Evolutionary conservation across 1,284 basidiomycete genomes (phyloP), one percentile per base, ranked within the genome.

Genomic region (Xerocomus cyaneibrunnescens): DNA sequence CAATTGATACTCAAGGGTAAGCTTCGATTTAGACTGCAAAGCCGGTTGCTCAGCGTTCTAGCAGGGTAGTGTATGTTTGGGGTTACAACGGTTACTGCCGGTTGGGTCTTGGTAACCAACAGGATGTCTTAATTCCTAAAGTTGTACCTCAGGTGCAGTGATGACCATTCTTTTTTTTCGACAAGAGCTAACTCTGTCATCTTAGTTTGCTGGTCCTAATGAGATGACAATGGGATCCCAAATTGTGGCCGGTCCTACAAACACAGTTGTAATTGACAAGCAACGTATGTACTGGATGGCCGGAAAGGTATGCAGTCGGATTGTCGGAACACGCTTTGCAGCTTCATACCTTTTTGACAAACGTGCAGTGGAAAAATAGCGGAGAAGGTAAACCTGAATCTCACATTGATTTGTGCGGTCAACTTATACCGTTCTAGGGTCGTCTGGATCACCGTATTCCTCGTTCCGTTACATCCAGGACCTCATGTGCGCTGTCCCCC

Each of bases 231-330:
- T 87, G 73, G 92, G 82, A 17, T 73, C 72, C 6, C 70, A 75
- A 16, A 79, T 98, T n/a, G 69, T 79, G 23, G 90, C 91, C 22
- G 95, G 95, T 3, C 89, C 92, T 0, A 80, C 91, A 8, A 90
- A 80, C 66, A 90, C 89, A 7, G 83, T 90, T 2, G 89, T 96
- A 17, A 77, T 98, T 23, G 92, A 98, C 68, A 81, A 80, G 38
- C 87, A 91, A 64, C 77, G 80, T 19, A 88, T 92, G 81, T 92
- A 87, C 61, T 93, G 83, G 79, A 85, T 91, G 81, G 83, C 89
- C 37, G 89, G 89, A 22, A 90, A 89, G 75, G 86, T 85, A 56
- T 46, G 76, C 60, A 37, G 5, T 47, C 39, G 21, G 25, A 27
- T 48, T 38, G 31, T 34, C 21, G 28, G 49, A 37, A 38, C 19